phyloP scores from a whole-genome alignment of 2,329 filamentous ascomycete species.

The Colletotrichum sp. region DNA sequence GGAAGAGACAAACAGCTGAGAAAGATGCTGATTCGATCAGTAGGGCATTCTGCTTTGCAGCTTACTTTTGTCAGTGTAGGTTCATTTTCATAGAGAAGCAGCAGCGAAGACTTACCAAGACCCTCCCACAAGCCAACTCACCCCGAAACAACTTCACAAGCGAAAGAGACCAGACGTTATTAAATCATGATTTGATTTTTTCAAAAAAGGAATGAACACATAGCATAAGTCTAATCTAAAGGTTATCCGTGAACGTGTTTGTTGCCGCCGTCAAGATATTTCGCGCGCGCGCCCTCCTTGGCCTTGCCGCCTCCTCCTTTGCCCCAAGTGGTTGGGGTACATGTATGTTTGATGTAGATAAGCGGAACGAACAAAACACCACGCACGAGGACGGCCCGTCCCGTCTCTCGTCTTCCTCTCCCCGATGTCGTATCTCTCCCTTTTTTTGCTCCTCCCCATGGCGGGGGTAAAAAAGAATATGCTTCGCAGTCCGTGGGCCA shows the following conservation, averaged over 20 bases:
- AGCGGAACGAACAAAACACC: not conserved
- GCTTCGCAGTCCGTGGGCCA: slow-evolving; percentile 7
- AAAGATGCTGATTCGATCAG: too few species aligned
- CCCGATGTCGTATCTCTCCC: not conserved
- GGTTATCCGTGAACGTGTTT: not conserved
- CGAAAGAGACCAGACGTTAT: not conserved
- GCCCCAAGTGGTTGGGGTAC: not conserved
- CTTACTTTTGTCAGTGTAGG: too few species aligned
- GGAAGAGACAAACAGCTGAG: too few species aligned
- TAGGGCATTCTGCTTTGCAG: too few species aligned
- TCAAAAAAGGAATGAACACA: not conserved
- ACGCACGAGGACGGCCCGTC: not conserved
- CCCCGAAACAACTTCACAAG: too few species aligned
- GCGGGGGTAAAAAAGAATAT: not conserved
- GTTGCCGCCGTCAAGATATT: not conserved
- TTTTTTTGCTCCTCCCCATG: not conserved
- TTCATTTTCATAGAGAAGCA: too few species aligned
- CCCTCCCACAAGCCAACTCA: too few species aligned
- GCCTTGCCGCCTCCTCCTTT: not conserved
- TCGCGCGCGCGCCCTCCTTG: not conserved
- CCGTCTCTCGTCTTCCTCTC: not conserved
- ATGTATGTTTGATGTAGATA: not conserved
- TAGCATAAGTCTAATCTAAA: not conserved
- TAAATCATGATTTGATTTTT: not conserved
- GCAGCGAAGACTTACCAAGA: too few species aligned